phyloP scores from a whole-genome alignment of 2,329 filamentous ascomycete species.

The Fusarium lyarnte region DNA sequence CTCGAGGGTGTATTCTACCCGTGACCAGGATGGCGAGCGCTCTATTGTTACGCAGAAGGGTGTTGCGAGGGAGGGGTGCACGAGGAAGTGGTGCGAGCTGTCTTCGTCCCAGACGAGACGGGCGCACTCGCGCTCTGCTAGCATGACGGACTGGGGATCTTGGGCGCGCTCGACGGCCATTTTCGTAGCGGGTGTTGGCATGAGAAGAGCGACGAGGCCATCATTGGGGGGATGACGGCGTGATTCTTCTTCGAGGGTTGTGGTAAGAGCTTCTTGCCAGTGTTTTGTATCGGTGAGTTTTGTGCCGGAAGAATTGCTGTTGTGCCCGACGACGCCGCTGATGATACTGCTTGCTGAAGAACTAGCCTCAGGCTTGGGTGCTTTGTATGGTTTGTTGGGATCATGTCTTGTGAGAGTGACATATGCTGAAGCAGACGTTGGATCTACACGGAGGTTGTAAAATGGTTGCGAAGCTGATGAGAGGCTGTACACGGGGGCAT shows the following conservation, averaged over 20 bases:
- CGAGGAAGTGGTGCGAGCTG: constrained; percentile 67
- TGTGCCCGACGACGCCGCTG: constrained; percentile 45
- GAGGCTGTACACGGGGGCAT: constrained; percentile 73
- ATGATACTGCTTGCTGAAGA: constrained; percentile 45
- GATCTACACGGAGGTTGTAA: constrained; percentile 72
- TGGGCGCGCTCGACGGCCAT: constrained; percentile 69
- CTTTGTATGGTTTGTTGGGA: constrained; percentile 66
- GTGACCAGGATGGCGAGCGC: constrained; percentile 66
- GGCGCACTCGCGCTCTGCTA: constrained; percentile 75
- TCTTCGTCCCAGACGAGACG: constrained; percentile 78
- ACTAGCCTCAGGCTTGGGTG: constrained; percentile 45
- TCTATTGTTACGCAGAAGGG: constrained; percentile 70
- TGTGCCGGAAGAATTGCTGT: constrained; percentile 39
- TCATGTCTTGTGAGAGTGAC: constrained; percentile 69
- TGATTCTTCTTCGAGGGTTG: constrained; percentile 65
- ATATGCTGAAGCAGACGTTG: constrained; percentile 70
- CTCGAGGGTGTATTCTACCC: constrained; percentile 72
- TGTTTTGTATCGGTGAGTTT: constrained; percentile 54
- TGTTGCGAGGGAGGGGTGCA: constrained; percentile 69
- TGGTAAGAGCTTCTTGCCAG: constrained; percentile 68
- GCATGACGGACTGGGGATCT: constrained; percentile 67
- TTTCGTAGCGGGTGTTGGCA: constrained; percentile 71
- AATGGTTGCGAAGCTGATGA: constrained; percentile 70
- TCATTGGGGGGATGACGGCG: constrained; percentile 66
- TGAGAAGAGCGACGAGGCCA: constrained; percentile 73